Base-by-base conservation (phyloP, 148 eudicot species). In the Rhododendron molle region DNA sequence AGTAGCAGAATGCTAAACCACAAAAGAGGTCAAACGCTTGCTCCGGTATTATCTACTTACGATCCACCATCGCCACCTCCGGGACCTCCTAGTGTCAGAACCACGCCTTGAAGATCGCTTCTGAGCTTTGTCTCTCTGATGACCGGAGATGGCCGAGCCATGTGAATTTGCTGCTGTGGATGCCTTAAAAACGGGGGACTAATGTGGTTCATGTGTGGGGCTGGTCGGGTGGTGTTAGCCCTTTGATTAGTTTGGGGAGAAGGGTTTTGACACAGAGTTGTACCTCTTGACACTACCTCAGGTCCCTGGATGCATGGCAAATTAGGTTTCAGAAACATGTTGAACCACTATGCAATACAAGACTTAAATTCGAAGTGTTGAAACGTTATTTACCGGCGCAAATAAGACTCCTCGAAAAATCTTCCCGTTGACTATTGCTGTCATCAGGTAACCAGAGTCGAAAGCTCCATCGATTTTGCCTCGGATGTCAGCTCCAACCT, bases 391-490 rank as follows among this genome's bases (percentile, higher is more conserved):
- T 86, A 96, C 99, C 34, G 97, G 93, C 43, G 98, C 83, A 79
- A 96, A 96, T 36, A 96, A 83, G 81, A 96, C 95, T 16, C 99
- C 99, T 90, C 98, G 85, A 79, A 93, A 92, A 23, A 91, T 86
- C 86, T 89, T 94, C 56, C 99, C 99, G 69, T 94, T 94, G 16
- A 96, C 93, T 47, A 88, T 87, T 7, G 99, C 99, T 26, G 98
- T 95, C 96, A 96, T 94, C 72, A 96, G 88, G 89, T 92, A 96
- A 67, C 99, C 99, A 2, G 98, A 94, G 83, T 96, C 99, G 14
- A 96, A 96, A 0, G 93, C 91, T 26, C 98, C 99, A 54, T 96
- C 99, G 30, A 96, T 92, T 82, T 93, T 94, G 32, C 99, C 99
- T 5, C 87, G 94, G 85, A 96, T 91, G 49, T 94, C 98, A 65